phyloP scores from a whole-genome alignment of 257 asterid species.

The Plantago major region DNA sequence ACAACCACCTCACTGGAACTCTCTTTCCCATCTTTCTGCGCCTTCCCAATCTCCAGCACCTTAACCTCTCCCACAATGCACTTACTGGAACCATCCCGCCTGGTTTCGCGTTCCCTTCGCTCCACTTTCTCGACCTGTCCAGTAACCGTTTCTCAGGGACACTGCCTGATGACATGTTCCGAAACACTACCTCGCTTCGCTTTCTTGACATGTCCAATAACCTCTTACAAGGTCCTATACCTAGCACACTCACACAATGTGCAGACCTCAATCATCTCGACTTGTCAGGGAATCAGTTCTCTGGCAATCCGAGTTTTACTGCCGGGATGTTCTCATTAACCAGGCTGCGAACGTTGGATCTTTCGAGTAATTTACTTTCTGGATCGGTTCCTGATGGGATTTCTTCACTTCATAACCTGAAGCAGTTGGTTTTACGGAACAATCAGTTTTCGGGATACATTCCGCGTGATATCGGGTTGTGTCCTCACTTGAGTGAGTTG shows the following conservation, averaged over 20 bases:
- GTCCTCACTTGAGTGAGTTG: conserved; percentile 55
- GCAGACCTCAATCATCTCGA: conserved; percentile 50
- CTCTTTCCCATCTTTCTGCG: conserved; percentile 38
- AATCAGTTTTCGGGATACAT: conserved; percentile 65
- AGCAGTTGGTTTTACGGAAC: conserved; percentile 42
- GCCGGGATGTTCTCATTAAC: conserved; percentile 39
- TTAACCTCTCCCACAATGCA: conserved; percentile 60
- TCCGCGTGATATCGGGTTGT: conserved; percentile 66
- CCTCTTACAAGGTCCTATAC: conserved; percentile 59
- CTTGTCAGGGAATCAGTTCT: conserved; percentile 60
- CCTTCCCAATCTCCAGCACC: conserved; percentile 40
- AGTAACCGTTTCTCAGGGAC: conserved; percentile 58
- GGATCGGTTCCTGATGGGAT: conserved; percentile 54
- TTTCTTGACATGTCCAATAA: conserved; percentile 53
- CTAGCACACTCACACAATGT: conserved; percentile 42
- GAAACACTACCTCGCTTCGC: conserved; percentile 39
- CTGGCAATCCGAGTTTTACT: conserved; percentile 53
- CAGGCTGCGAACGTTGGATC: conserved; percentile 72
- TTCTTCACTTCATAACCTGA: conserved; percentile 54
- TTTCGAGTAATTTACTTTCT: conserved; percentile 57
- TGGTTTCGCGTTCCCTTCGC: conserved; percentile 33
- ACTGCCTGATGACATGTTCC: conserved; percentile 41
- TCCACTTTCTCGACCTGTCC: conserved; percentile 77
- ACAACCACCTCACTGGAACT: conserved; percentile 61
- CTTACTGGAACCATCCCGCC: conserved; percentile 53